These are phyloP conservation scores for Hypoxylon sp. DNA, from an alignment of 2,329 filamentous ascomycete genomes.

Conservation along the genomic window DNA sequence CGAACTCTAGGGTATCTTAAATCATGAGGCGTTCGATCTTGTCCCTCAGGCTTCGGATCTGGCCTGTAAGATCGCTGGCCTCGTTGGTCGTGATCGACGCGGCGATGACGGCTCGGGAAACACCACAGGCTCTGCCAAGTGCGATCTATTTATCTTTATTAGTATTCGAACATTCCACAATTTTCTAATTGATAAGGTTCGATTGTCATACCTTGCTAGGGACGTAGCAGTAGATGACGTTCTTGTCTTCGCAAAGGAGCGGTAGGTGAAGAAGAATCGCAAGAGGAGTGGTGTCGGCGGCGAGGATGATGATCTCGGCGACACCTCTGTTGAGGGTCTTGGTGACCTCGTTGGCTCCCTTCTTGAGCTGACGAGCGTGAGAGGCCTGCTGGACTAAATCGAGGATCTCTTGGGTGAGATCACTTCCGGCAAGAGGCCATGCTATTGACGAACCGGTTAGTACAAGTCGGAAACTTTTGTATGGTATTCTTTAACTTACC, in stretches of 20 bases:
- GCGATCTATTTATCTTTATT: slow-evolving; percentile 60
- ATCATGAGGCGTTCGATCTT: slow-evolving; percentile 97
- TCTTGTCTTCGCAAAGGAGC: slow-evolving; percentile 85
- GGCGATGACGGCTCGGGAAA: slow-evolving; percentile 86
- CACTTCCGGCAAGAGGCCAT: slow-evolving; percentile 77
- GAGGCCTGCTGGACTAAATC: slow-evolving; percentile 79
- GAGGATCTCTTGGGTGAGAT: slow-evolving; percentile 82
- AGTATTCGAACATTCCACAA: slow-evolving; percentile 59
- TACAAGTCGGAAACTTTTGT: slow-evolving; percentile 3
- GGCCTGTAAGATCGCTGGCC: slow-evolving; percentile 82
- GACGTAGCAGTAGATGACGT: slow-evolving; percentile 59
- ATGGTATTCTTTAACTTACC: slow-evolving; percentile 33
- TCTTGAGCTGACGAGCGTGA: slow-evolving; percentile 77
- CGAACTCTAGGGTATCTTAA: slow-evolving; percentile 57
- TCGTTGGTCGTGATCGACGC: slow-evolving; percentile 89
- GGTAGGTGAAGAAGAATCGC: slow-evolving; percentile 91
- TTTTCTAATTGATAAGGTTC: slow-evolving; percentile 48
- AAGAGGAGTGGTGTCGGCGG: slow-evolving; percentile 86
- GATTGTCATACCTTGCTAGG: slow-evolving; percentile 68
- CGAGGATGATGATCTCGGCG: slow-evolving; percentile 86
- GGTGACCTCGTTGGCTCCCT: slow-evolving; percentile 85
- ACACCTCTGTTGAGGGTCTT: slow-evolving; percentile 93
- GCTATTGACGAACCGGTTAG: slow-evolving; percentile 56
- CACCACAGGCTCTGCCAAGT: slow-evolving; percentile 88
- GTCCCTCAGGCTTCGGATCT: slow-evolving; percentile 89